phyloP scores from a whole-genome alignment of 2,329 filamentous ascomycete species.

The Phoma sp. region DNA sequence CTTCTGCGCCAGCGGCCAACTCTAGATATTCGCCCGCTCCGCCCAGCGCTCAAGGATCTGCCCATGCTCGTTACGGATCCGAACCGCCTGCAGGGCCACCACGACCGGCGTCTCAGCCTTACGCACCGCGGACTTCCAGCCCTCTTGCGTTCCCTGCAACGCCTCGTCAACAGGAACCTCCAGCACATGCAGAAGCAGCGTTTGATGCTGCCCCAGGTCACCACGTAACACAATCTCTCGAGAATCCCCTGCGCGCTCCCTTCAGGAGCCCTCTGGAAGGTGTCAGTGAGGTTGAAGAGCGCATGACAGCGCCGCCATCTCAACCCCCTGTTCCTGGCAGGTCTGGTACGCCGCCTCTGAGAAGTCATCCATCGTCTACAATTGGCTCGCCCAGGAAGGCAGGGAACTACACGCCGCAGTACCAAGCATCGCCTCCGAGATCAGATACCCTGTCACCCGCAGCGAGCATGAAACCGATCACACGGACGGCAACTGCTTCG shows the following conservation, averaged over 20 bases:
- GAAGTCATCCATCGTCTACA: conserved; percentile 42
- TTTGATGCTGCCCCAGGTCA: conserved; percentile 20
- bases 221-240: conserved; percentile 37
- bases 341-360: conserved; percentile 43
- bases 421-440: conserved; percentile 53
- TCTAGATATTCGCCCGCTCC: conserved; percentile 52
- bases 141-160: conserved; percentile 61
- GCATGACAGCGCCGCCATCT: conserved; percentile 21
- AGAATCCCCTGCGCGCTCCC: conserved; percentile 31
- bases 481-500: conserved; percentile 47
- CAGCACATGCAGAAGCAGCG: neutral
- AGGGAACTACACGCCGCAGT: conserved; percentile 55
- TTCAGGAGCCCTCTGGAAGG: conserved; percentile 42
- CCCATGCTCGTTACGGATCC: conserved; percentile 48
- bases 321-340: conserved; percentile 30
- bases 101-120: conserved; percentile 56
- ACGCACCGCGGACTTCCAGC: conserved; percentile 70
- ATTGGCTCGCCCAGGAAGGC: conserved; percentile 50
- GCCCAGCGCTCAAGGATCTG: conserved; percentile 42
- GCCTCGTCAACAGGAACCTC: conserved; percentile 40
- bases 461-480: conserved; percentile 58
- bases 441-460: conserved; percentile 67
- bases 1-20: conserved; percentile 39
- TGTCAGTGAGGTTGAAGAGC: conserved; percentile 44
- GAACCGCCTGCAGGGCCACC: conserved; percentile 42